These are phyloP conservation scores for Tetrahymena elliotti DNA, from an alignment of 73 alveolate species.

Conservation along the genomic window DNA sequence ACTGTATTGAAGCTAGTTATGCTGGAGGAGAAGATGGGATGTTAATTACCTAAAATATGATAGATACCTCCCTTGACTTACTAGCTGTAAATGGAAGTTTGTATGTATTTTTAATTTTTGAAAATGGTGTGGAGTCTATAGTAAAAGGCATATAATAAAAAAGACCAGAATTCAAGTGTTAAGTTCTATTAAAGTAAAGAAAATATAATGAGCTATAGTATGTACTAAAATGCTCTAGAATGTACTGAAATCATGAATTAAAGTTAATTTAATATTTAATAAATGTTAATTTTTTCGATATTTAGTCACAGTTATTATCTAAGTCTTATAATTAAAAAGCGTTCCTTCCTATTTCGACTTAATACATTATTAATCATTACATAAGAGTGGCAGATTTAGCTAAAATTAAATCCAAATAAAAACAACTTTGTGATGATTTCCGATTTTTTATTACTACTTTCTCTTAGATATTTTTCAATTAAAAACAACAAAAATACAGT, in stretches of 20 bases:
- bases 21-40: conserved; percentile 43
- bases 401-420: no score
- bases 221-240: not conserved
- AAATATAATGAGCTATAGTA: not conserved
- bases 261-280: no score
- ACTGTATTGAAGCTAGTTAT: conserved; percentile 22
- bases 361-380: no score
- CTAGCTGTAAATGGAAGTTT: not conserved
- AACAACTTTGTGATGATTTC: no score
- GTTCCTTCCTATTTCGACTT: no score
- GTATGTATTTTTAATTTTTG: not conserved
- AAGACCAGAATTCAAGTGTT: not conserved
- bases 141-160: not conserved
- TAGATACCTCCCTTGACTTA: not conserved
- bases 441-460: no score
- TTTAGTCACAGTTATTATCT: no score
- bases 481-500: no score
- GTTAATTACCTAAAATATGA: conserved; percentile 13
- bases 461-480: no score
- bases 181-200: not conserved
- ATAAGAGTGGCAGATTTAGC: no score
- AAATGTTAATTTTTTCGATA: no score
- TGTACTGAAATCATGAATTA: not conserved
- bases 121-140: not conserved
- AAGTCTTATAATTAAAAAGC: no score